These are phyloP conservation scores for Calonectria montana DNA, from an alignment of 2,329 filamentous ascomycete species.

Conservation along the genomic window DNA sequence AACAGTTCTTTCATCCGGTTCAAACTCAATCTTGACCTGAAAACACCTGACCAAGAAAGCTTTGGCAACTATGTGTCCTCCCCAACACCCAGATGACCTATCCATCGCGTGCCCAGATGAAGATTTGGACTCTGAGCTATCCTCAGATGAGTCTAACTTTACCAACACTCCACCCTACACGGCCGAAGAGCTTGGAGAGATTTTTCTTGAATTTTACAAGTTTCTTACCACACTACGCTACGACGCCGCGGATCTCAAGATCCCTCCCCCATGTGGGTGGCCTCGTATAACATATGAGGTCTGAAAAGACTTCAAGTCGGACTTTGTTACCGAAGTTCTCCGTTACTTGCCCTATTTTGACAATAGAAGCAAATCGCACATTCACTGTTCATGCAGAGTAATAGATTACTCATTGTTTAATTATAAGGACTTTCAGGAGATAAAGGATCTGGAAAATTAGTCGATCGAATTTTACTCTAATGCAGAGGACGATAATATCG, in stretches of 20 bases:
- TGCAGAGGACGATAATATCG: slow-evolving; percentile 14
- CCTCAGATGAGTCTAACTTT: neutral
- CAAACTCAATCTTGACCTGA: neutral
- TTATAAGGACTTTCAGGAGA: slow-evolving; percentile 15
- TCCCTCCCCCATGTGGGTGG: slow-evolving; percentile 48
- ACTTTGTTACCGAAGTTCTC: neutral
- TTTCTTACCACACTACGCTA: slow-evolving; percentile 49
- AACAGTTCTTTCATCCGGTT: neutral
- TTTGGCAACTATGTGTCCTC: neutral
- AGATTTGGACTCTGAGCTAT: neutral
- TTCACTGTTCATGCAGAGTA: slow-evolving; percentile 26
- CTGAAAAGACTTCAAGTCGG: neutral
- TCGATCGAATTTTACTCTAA: slow-evolving; percentile 27
- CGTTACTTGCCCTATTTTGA: neutral
- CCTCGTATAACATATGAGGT: slow-evolving; percentile 40
- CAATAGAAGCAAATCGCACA: neutral
- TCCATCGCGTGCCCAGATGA: neutral
- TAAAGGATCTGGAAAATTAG: neutral
- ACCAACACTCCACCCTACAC: slow-evolving; percentile 30
- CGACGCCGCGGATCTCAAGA: slow-evolving; percentile 33
- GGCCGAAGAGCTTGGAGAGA: slow-evolving; percentile 38
- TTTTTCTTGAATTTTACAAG: slow-evolving; percentile 43
- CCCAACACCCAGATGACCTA: neutral
- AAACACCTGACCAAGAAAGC: neutral
- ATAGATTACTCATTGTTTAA: slow-evolving; percentile 26